phyloP scores from a whole-genome alignment of 2,329 filamentous ascomycete species.

The Cyanodermella asteris region DNA sequence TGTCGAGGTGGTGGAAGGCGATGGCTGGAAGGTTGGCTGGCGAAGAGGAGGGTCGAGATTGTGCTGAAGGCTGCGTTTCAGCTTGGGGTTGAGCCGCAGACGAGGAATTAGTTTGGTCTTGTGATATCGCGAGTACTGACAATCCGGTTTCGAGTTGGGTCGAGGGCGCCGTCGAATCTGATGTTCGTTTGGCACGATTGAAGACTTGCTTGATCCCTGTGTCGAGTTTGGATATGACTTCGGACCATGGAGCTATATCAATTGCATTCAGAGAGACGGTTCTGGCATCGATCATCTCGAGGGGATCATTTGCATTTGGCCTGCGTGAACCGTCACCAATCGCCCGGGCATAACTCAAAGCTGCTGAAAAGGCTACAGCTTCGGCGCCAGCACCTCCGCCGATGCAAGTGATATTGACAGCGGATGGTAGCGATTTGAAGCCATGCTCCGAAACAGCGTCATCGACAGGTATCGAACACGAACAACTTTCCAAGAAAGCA shows the following conservation, averaged over 20 bases:
- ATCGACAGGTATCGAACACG: constrained; percentile 2
- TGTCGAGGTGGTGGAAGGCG: constrained; percentile 13
- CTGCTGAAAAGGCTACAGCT: constrained; percentile 39
- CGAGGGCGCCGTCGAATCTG: too few species aligned
- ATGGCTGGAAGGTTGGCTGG: constrained; percentile 20
- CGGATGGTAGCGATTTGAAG: background rate
- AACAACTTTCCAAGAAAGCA: constrained; percentile 6
- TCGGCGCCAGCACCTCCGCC: constrained; percentile 46
- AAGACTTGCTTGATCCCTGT: constrained; percentile 34
- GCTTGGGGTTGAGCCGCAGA: background rate
- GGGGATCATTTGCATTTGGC: background rate
- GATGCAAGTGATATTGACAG: constrained; percentile 29
- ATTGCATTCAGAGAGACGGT: too few species aligned
- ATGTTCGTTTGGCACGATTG: too few species aligned
- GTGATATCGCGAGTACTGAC: constrained; percentile 28
- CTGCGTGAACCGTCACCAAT: too few species aligned
- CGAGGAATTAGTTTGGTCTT: too few species aligned
- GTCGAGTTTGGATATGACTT: constrained; percentile 37
- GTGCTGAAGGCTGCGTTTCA: too few species aligned
- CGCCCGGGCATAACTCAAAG: constrained; percentile 21
- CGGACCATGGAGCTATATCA: constrained; percentile 61
- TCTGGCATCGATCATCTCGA: too few species aligned
- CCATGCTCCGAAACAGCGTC: constrained; percentile 3
- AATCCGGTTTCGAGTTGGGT: constrained; percentile 17
- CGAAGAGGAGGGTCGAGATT: too few species aligned